Base-by-base conservation (phyloP, 2,329 filamentous ascomycete genomes). In the Aspergillus calidoustus region DNA sequence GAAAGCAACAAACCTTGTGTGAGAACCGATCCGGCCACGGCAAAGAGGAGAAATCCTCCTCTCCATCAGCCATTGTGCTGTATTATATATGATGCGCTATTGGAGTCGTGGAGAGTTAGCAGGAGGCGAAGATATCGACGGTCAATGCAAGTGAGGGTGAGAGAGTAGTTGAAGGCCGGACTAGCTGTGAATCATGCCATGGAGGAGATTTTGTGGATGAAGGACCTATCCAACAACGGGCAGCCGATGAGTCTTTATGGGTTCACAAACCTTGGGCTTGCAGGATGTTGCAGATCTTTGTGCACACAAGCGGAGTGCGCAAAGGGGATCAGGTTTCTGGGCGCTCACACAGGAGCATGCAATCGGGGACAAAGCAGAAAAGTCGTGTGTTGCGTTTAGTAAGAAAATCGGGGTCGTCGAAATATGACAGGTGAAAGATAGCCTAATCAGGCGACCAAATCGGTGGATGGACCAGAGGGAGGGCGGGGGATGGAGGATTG, bases 21-120 rank as follows among this genome's bases (percentile, higher is more conserved):
- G 74, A 64, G 60, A 80, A 80, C 59, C 78, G 73, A 51, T 80
- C 79, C 15, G 75, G 71, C 34, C 80, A 70, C 31, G 79, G 76
- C 49, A 80, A 71, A 63, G 78, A 73, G 52, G 78, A 79, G 65
- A 78, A 79, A 62, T 80, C 79, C 60, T 77, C 76, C 69, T 78
- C 75, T 66, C 64, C 75, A 15, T 80, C 79, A 60, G 77, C 76
- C 79, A 80, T 80, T 31, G 48, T 74, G 64, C 68, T 46, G 59
- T 60, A 53, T 54, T 66, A 57, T 47, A 17, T 66, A 57, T 44
- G 17, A 23, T 54, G 46, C 25, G 34, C 64, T 57, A 47, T 64
- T 60, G 43, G 54, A 59, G 43, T 38, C 17, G 6, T 17, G 4
- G 38, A 56, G 22, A 19, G 41, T 66, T 54, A 66, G 60, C 56